Conservation (phyloP, 2,329 filamentous ascomycete species). For the Salinomyces thailandicus region DNA sequence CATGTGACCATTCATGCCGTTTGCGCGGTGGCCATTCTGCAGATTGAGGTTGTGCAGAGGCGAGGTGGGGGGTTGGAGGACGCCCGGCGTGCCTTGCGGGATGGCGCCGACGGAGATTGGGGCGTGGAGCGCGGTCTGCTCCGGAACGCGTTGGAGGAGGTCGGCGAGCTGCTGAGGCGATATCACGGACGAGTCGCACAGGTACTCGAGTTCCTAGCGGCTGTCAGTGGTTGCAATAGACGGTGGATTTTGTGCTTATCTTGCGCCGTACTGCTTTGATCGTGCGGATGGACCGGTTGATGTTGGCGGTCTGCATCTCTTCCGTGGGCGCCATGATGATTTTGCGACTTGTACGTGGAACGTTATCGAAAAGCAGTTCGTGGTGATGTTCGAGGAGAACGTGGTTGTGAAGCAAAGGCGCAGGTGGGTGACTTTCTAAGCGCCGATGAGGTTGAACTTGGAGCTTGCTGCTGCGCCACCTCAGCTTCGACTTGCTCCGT, state of each 20-base stretch:
- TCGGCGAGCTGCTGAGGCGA: constrained; percentile 62
- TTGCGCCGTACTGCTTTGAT: constrained; percentile 73
- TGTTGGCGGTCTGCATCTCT: constrained; percentile 46
- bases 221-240: too few relatives aligned
- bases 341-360: too few relatives aligned
- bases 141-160: constrained; percentile 64
- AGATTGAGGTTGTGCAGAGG: constrained; percentile 26
- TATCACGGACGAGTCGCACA: constrained; percentile 74
- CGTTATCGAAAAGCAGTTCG: too few relatives aligned
- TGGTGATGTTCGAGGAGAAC: too few relatives aligned
- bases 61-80: constrained; percentile 17
- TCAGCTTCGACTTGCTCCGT: too few relatives aligned
- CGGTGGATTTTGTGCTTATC: too few relatives aligned
- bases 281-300: constrained; percentile 74
- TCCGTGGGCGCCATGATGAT: constrained; percentile 26
- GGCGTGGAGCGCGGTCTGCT: constrained; percentile 49
- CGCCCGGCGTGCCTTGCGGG: constrained; percentile 16
- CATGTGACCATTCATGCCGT: constrained; percentile 8
- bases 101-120: constrained; percentile 29
- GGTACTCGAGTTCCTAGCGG: constrained; percentile 83
- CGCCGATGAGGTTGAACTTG: too few relatives aligned
- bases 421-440: too few relatives aligned
- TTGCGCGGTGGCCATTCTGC: constrained; percentile 17
- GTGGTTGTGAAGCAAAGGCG: too few relatives aligned
- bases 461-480: too few relatives aligned